A percentile compares a stretch with the other conserved stretches of the same genome.
phyloP scores from a whole-genome alignment of 23 red algal genomes.

The Cyanidium caldarium region DNA sequence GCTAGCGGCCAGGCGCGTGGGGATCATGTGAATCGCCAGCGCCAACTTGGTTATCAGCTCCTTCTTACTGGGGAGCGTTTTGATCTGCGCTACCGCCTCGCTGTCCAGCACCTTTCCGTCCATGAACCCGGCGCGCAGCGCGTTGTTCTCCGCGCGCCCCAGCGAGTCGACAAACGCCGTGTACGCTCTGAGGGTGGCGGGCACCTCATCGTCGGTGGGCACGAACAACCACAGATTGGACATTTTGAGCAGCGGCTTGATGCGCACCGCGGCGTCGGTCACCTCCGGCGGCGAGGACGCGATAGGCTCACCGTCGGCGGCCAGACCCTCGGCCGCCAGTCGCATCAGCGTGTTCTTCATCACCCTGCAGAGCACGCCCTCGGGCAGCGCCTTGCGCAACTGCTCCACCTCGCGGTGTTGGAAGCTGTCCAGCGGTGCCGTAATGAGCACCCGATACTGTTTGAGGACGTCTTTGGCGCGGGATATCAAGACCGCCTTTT shows the following conservation, averaged over 20 bases:
- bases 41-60: conserved; percentile 80
- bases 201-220: conserved; percentile 27
- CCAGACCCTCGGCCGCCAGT: conserved; percentile 42
- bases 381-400: conserved; percentile 39
- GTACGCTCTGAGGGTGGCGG: conserved; percentile 30
- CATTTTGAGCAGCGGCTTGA: conserved; percentile 8
- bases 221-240: conserved; percentile 84
- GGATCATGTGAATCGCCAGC: conserved; percentile 47
- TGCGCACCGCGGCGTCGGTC: neutral
- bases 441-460: conserved; percentile 17
- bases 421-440: conserved; percentile 30
- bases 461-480: neutral
- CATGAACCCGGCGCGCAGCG: conserved; percentile 37
- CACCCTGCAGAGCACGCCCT: conserved; percentile 15
- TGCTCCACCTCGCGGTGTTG: conserved; percentile 25
- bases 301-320: conserved; percentile 12
- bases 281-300: neutral
- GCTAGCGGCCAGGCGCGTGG: conserved; percentile 42
- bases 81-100: conserved; percentile 38
- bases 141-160: conserved; percentile 13
- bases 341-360: conserved; percentile 90
- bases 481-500: neutral
- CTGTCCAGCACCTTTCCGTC: conserved; percentile 35
- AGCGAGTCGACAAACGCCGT: conserved; percentile 16
- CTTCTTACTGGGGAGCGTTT: conserved; percentile 54